phyloP scores from a whole-genome alignment of 73 alveolate species.

The Paramecium caudatum region DNA sequence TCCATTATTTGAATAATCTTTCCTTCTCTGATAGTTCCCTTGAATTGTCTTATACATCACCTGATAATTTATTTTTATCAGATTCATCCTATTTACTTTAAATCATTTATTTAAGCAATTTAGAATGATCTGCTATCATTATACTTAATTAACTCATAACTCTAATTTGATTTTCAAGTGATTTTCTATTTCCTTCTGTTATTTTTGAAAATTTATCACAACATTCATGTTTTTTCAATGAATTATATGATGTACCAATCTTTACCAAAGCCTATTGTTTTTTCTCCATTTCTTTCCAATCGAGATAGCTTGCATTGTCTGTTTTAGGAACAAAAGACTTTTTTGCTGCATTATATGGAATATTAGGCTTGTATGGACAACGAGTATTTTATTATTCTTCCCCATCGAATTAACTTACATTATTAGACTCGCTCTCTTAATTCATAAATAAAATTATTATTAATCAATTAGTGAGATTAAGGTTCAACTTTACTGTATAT shows the following conservation, averaged over 20 bases:
- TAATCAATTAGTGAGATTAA: neutral
- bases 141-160: neutral
- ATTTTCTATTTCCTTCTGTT: neutral
- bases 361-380: slow-evolving; percentile 20
- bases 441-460: slow-evolving; percentile 38
- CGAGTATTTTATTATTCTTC: slow-evolving; percentile 22
- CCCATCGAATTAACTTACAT: slow-evolving; percentile 32
- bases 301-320: neutral
- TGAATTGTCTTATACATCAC: neutral
- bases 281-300: neutral
- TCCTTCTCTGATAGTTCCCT: neutral
- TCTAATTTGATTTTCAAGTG: neutral
- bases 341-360: neutral
- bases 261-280: neutral
- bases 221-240: neutral
- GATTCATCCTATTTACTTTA: neutral
- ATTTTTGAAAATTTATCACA: neutral
- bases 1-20: neutral
- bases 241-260: neutral
- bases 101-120: neutral
- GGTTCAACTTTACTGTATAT: neutral
- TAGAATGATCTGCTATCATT: neutral
- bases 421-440: neutral
- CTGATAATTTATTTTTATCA: neutral
- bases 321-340: neutral